Evolutionary conservation across 306 rosid genomes (phyloP).

Genomic region (Dalbergia cochinchinensis): DNA sequence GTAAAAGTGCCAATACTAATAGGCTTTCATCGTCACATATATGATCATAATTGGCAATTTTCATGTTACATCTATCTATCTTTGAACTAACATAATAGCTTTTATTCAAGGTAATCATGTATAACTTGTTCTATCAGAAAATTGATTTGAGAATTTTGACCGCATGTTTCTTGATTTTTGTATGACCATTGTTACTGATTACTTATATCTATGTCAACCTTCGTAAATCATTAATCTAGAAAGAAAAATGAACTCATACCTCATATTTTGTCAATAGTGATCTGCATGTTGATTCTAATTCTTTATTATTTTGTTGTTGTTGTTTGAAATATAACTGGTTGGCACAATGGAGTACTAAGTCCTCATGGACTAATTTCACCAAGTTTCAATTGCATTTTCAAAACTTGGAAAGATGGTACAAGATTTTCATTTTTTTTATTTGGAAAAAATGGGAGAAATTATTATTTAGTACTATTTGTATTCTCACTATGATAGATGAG

Average conservation of each 20-base stretch:
- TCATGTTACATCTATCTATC: constrained; percentile 64
- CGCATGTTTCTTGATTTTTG: not conserved
- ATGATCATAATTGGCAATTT: constrained; percentile 91
- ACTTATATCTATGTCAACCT: constrained; percentile 10
- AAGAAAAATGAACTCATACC: not conserved
- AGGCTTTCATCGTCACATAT: no score
- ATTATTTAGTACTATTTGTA: no score
- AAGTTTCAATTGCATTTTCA: no score
- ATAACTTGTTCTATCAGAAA: constrained; percentile 17
- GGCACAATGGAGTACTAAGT: no score
- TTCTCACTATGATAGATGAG: no score
- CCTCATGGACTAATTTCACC: no score
- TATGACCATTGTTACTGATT: not conserved
- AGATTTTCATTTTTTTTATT: no score
- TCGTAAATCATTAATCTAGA: constrained; percentile 16
- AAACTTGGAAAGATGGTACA: no score
- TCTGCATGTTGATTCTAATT: constrained; percentile 27
- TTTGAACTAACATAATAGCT: not conserved
- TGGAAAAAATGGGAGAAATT: no score
- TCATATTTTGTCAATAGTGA: constrained; percentile 31
- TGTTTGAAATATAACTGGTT: no score
- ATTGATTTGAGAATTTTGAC: constrained; percentile 25
- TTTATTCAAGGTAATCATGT: constrained; percentile 8
- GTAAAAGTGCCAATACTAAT: no score
- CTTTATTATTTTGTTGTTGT: not conserved